phyloP scores from a whole-genome alignment of 164 flowering plant species.

The Stephania yunnanensis region DNA sequence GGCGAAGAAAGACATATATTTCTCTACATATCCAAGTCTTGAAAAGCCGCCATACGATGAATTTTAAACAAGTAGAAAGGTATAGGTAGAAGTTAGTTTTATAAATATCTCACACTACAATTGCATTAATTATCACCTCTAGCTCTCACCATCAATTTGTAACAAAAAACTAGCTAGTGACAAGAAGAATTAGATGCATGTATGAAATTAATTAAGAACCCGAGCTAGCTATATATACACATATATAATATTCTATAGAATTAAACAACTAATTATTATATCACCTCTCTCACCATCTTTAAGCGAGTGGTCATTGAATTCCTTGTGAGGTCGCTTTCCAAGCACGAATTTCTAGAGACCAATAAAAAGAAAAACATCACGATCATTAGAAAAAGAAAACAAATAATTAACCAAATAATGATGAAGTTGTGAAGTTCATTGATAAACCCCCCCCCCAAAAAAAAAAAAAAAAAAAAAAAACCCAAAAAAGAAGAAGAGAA shows the following conservation, averaged over 20 bases:
- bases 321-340: constrained; percentile 99
- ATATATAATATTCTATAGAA: not conserved
- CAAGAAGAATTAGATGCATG: not conserved
- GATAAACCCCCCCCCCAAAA: too few species aligned
- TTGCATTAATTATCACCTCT: too few species aligned
- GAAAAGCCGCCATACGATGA: constrained; percentile 37
- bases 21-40: constrained; percentile 69
- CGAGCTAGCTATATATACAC: not conserved
- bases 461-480: too few species aligned
- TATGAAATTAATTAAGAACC: not conserved
- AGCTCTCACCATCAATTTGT: too few species aligned
- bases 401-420: constrained; percentile 4
- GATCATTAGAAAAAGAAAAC: not conserved
- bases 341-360: constrained; percentile 81
- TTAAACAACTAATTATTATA: not conserved
- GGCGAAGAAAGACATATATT: constrained; percentile 69
- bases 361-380: not conserved
- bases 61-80: not conserved
- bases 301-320: constrained; percentile 80
- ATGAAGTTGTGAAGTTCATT: not conserved
- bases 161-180: too few species aligned
- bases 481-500: too few species aligned
- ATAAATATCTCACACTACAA: not conserved
- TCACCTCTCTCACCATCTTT: constrained; percentile 65
- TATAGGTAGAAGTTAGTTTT: not conserved